Evolutionary conservation across 257 asterid genomes (phyloP).

Genomic region (Catharanthus roseus): DNA sequence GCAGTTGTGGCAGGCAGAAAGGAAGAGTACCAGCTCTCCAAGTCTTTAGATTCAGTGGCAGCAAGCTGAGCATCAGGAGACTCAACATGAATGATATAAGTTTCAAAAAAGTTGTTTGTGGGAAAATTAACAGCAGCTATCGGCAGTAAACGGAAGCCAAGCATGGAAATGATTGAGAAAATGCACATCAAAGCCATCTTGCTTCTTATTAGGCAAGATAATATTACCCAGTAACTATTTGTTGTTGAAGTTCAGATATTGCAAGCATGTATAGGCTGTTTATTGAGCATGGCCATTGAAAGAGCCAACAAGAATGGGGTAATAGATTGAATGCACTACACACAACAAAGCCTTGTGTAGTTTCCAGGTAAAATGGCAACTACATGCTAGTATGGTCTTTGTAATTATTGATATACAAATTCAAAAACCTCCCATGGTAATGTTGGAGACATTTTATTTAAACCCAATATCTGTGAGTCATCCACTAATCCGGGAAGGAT

Average conservation of each 20-base stretch:
- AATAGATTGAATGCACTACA: neutral
- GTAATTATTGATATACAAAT: neutral
- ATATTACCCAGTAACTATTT: neutral
- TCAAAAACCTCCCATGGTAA: neutral
- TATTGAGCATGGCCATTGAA: neutral
- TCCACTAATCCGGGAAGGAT: too few species aligned
- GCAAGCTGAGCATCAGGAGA: neutral
- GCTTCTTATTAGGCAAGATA: neutral
- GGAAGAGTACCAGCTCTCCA: slow-evolving; percentile 12
- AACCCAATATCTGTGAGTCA: too few species aligned
- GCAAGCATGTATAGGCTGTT: neutral
- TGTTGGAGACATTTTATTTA: too few species aligned
- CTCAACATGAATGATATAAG: slow-evolving; percentile 12
- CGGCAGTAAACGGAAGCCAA: neutral
- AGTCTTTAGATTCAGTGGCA: neutral
- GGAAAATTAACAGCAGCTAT: neutral
- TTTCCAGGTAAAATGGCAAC: neutral
- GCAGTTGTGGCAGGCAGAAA: slow-evolving; percentile 7
- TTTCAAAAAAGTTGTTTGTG: slow-evolving; percentile 5
- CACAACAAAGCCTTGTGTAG: neutral
- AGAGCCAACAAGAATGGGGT: neutral
- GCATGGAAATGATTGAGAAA: neutral
- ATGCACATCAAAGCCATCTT: slow-evolving; percentile 7
- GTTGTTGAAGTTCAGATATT: neutral
- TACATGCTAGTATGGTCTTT: neutral